Evolutionary conservation across 805 yeast genomes (phyloP), one percentile per base, ranked within the genome.

Genomic region (Suhomyces emberorum): DNA sequence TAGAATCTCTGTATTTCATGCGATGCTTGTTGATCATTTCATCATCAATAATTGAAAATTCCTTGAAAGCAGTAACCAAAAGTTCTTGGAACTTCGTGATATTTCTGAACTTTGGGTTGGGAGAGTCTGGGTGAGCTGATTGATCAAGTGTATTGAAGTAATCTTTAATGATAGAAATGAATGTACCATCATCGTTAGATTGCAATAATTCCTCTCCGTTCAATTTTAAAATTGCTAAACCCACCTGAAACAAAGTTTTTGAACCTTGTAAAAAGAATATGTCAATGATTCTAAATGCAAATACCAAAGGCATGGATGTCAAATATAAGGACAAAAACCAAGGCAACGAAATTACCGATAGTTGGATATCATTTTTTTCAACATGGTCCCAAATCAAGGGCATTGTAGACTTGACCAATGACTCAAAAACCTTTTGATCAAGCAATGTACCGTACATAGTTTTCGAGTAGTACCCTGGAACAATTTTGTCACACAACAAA

Each of bases 361-460:
- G 69, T 53, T 95, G 98, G 35, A 93, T 91, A 52, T 93, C 98
- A 46, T 82, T 63, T 34, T 74, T 72, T 3, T 69, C 68, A 30
- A 93, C 78, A 59, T 93, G 97, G 8, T 77, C 84, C 83, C 95
- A 85, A 34, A 93, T 56, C 14, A 85, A 55, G 1, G 98, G 98
- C 83, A 93, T 79, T 0, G 93, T 87, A 37, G 83, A 85, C 54
- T 83, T 86, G 1, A 93, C 95, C 37, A 93, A 71, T 0, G 87
- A 76, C 60, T 93, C 98, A 56, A 93, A 86, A 1, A 93, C 98
- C 49, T 81, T 78, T 64, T 93, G 98, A 55, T 93, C 99, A 24
- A 93, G 66, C 20, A 93, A 65, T 1, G 96, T 93, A 17, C 99
- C 99, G 53, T 91, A 91, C 98, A 93, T 93, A 0, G 97, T 91